Percentiles rank a stretch among this genome's conserved stretches.
Conservation (phyloP, 2,329 filamentous ascomycete genomes). For the Exophiala phaeomuriformis region DNA sequence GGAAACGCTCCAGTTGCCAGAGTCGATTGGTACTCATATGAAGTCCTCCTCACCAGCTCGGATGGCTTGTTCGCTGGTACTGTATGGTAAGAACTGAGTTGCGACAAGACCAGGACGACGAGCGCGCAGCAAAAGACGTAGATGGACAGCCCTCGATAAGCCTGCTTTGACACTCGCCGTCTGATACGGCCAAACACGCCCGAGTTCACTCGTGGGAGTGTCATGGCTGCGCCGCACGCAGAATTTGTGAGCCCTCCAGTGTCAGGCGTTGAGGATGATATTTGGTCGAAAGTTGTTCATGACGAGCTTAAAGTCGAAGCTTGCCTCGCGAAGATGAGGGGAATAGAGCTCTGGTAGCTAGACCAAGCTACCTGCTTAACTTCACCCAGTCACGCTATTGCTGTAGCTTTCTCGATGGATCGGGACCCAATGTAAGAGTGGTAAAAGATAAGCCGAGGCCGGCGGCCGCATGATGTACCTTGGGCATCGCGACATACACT, state of each 20-base stretch:
- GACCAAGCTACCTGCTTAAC: not conserved
- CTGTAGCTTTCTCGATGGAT: not conserved
- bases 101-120: not conserved
- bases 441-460: not conserved
- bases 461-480: not conserved
- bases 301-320: not conserved
- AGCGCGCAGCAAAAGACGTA: slow-evolving; percentile 4
- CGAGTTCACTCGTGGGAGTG: not conserved
- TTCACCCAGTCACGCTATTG: not conserved
- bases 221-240: not conserved
- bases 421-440: not conserved
- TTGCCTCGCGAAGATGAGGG: not conserved
- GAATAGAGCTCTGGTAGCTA: not conserved
- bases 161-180: slow-evolving; percentile 1
- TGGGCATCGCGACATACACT: not conserved
- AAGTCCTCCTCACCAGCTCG: not conserved
- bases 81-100: not conserved
- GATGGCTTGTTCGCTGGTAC: not conserved
- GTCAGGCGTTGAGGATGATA: not conserved
- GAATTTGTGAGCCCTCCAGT: not conserved
- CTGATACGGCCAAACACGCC: slow-evolving; percentile 1
- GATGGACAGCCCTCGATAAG: slow-evolving; percentile 1
- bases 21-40: not conserved
- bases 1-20: not conserved
- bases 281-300: not conserved